Base-by-base conservation (phyloP, 345 rosid genomes). In the Rhodamnia rubescens region DNA sequence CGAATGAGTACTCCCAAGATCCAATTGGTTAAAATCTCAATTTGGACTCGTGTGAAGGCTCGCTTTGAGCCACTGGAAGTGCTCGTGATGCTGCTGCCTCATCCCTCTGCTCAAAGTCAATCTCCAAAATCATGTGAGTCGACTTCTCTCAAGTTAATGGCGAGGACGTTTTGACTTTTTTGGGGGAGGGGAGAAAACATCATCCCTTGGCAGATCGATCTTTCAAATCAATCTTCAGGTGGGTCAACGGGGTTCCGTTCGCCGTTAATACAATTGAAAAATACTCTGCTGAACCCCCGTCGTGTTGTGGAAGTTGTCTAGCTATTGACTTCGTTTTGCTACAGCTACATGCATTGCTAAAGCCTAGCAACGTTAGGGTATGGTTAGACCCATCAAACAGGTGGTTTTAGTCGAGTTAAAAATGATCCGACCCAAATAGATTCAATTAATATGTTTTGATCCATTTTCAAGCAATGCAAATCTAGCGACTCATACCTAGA, bases 51-150 rank as follows among this genome's bases (percentile, higher is more conserved):
- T 26, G 56, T 5, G 59, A 2, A 27, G 49, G 47, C 13, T 57
- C 59, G 36, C 36, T 81, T 49, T 85, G 69, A 54, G 85, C 90
- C 92, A 90, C 87, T 85, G 49, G 89, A 90, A 32, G 84, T 90
- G 92, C 86, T 84, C 53, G 74, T 56, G 42, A 15, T 64, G 53
- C 36, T 55, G 53, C 58, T 55, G 74, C 22, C 69, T 42, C 29
- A 51, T 26, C 54, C 29, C 32, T 27, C 47, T n/a, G 52, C 75
- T 53, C 26, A n/a, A 55, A 74, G 91, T 93, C 93, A 92, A 87
- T 61, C 86, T 47, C 86, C 83, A 52, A 84, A 88, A 91, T 91
- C 52, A 90, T 87, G 84, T 57, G 29, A 50, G 88, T 90, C 90
- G 93, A 88, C 90, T 87, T 42, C 82, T 20, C 11, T 56, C 85